Evolutionary conservation across 768 basidiomycete species (phyloP).

Genomic region (Gloeopeniophorella convolvens): DNA sequence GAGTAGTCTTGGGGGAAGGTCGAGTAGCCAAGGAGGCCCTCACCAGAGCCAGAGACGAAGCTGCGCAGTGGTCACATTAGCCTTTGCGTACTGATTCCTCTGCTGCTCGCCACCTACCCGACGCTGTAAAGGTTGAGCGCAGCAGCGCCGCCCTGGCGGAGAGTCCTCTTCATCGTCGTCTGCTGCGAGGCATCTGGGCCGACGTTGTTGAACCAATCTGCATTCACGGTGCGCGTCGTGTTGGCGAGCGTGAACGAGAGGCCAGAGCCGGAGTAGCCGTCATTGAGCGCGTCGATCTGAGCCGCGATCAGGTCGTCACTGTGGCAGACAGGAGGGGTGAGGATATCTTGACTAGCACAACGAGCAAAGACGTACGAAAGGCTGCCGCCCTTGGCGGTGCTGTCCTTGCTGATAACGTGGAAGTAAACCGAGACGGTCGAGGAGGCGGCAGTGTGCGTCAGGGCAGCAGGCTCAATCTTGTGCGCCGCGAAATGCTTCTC

Average conservation of each 20-base stretch:
- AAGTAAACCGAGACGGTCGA: slow-evolving; percentile 35
- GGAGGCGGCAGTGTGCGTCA: slow-evolving; percentile 10
- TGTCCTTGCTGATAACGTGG: slow-evolving; percentile 39
- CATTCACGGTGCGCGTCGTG: slow-evolving; percentile 39
- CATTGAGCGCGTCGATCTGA: slow-evolving; percentile 40
- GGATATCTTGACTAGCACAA: background rate
- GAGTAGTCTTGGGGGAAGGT: slow-evolving; percentile 44
- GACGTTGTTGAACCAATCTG: slow-evolving; percentile 42
- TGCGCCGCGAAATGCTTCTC: slow-evolving; percentile 40
- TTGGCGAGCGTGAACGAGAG: slow-evolving; percentile 36
- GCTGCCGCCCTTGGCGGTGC: slow-evolving; percentile 34
- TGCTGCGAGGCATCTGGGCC: slow-evolving; percentile 32
- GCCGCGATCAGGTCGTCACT: slow-evolving; percentile 32
- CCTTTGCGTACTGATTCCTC: background rate
- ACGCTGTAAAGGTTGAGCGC: slow-evolving; percentile 48
- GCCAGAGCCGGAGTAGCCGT: slow-evolving; percentile 33
- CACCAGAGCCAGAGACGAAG: slow-evolving; percentile 33
- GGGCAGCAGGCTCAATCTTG: slow-evolving; percentile 26
- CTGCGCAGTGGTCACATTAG: slow-evolving; percentile 19
- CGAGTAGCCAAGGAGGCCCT: slow-evolving; percentile 46
- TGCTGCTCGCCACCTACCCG: slow-evolving; percentile 31
- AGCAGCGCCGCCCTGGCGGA: slow-evolving; percentile 35
- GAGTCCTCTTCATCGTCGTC: slow-evolving; percentile 41
- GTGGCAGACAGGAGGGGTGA: slow-evolving; percentile 2
- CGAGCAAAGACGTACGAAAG: slow-evolving; percentile 31